Percentiles rank a stretch among this genome's conserved stretches.
phyloP scores from a whole-genome alignment of 2,329 filamentous ascomycete genomes.

The Ophiosphaerella herpotricha region DNA sequence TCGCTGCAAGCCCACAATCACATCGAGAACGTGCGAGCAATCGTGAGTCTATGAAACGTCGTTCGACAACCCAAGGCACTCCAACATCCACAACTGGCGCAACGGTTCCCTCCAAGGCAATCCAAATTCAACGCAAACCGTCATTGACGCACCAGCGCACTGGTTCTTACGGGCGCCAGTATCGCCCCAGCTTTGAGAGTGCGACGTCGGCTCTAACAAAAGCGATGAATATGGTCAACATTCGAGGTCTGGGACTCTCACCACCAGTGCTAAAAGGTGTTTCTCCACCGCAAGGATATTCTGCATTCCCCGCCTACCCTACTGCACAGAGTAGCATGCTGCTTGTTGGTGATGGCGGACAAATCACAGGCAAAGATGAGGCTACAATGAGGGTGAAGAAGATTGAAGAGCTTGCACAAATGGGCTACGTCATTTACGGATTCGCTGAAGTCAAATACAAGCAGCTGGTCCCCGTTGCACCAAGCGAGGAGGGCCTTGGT shows the following conservation, averaged over 20 bases:
- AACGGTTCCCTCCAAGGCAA: conserved; percentile 71
- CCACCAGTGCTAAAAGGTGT: conserved; percentile 64
- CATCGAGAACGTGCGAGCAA: conserved; percentile 54
- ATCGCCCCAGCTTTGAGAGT: conserved; percentile 72
- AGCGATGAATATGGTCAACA: conserved; percentile 90
- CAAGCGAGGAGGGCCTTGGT: conserved; percentile 72
- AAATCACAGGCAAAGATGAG: conserved; percentile 69
- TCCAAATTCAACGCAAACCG: conserved; percentile 72
- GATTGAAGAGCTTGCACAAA: conserved; percentile 89
- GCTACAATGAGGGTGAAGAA: conserved; percentile 76
- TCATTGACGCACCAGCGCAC: conserved; percentile 70
- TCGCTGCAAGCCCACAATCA: conserved; percentile 76
- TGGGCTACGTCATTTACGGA: conserved; percentile 94
- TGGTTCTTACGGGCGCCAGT: conserved; percentile 80
- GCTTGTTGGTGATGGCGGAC: conserved; percentile 65
- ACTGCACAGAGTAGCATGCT: conserved; percentile 72
- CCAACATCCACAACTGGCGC: conserved; percentile 72
- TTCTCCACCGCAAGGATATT: conserved; percentile 74
- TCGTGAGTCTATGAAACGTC: conserved; percentile 69
- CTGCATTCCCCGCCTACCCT: conserved; percentile 83
- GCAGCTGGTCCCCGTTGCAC: conserved; percentile 87
- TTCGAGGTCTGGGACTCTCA: conserved; percentile 71
- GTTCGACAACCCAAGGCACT: conserved; percentile 76
- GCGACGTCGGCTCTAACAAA: conserved; percentile 92
- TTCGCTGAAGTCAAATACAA: conserved; percentile 99